Evolutionary conservation across 306 rosid genomes (phyloP), one percentile per base, ranked within the genome.

Genomic region (Cicer bijugum): DNA sequence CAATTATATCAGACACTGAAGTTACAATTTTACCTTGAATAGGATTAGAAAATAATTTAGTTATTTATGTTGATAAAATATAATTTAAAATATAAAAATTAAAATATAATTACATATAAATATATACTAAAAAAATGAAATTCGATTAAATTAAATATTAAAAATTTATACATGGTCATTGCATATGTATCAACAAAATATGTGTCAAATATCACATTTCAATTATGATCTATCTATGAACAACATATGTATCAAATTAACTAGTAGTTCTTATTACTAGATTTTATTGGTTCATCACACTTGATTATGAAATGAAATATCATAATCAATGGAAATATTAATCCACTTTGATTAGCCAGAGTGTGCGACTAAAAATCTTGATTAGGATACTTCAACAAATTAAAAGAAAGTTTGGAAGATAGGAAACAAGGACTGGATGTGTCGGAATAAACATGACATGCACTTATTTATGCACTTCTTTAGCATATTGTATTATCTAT

Each of bases 401-500:
- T 64, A 42, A 76, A 68, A 58, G 69, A 70, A 78, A 91, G 96
- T 84, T 85, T 85, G 89, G 93, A 86, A 83, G 86, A 86, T 83
- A 85, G 97, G 97, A 92, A 89, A 89, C 96, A 82, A 62, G 67
- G 78, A 76, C 6, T 85, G 79, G 28, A 82, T 50, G 74, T 92
- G 96, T 92, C 91, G 97, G 97, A 72, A 92, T 81, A 85, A 85
- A 88, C 80, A 86, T 92, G 88, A 84, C 96, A 88, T 83, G 88
- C 91, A 85, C 84, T 86, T 70, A 81, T 77, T 85, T 83, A 85
- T 75, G 20, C 15, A 23, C 15, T 78, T 83, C 80, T 81, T 72
- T 77, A 14, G 58, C 86, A 56, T 69, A 73, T 64, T 42, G 7
- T 69, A 48, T 68, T 50, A 72, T 46, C 68, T 61, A 5, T 73